Base-by-base conservation (phyloP, 179 eudicot genomes). In the Drosera spatulata region DNA sequence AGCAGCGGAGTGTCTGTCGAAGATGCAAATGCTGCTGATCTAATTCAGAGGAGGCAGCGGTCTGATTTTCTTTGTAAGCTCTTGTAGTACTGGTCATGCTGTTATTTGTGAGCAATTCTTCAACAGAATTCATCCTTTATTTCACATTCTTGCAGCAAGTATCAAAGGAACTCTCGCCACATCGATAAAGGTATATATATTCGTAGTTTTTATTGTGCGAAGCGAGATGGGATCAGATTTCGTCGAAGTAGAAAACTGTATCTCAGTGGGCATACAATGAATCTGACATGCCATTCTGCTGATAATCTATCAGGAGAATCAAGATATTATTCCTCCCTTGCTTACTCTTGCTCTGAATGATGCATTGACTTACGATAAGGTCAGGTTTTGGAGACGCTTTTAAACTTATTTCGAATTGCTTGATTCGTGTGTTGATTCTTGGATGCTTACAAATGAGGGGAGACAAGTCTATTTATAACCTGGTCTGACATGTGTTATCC, bases 291-390 rank as follows among this genome's bases (percentile, higher is more conserved):
- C 50, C 38, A 41, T 50, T 41, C 50, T 65, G 50, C n/a, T 41
- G 14, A 62, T 49, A 10, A 11, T 50, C n/a, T 71, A 73, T 53
- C 84, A 91, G 98, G 81, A 48, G 39, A 82, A 83, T 67, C 84
- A 75, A 52, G 91, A 84, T 65, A 73, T 91, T 50, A 62, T 84
- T 54, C 80, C 98, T 11, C 79, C 89, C 41, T 42, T 91, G 11
- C 77, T 80, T 50, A 91, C 89, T 54, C 71, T 91, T 48, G 85
- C 98, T 50, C 70, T 91, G 38, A 91, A 91, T 77, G 98, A 91
- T 73, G 73, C 70, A 62, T 65, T 91, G 66, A 88, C 96, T 56
- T 88, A 88, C 54, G 96, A 91, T 69, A 91, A 91, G 95, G 98
- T 88, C 67, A 67, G 73, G 53, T 42, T 62, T 37, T 62, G 38